Percentiles rank a stretch among this genome's conserved stretches.
These are phyloP conservation scores for Debaryomycetaceae sp. DNA, from an alignment of 1,139 yeast species.

Conservation along the genomic window DNA sequence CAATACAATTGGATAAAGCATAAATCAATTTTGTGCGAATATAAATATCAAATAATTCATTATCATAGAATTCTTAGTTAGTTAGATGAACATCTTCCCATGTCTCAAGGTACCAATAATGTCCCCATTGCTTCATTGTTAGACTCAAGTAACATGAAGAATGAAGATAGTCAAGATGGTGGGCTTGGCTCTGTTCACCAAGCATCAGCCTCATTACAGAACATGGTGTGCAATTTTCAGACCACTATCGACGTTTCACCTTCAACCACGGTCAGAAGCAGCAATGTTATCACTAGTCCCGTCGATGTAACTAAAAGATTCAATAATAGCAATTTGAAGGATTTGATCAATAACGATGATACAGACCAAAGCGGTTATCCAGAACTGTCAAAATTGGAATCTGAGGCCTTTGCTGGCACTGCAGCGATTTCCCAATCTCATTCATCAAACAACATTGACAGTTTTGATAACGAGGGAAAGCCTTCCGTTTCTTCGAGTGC, in stretches of 20 bases:
- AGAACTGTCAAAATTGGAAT: not conserved
- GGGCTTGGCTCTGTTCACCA: slow-evolving; percentile 1
- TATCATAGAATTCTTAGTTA: not conserved
- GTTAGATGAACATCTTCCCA: not conserved
- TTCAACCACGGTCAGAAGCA: slow-evolving; percentile 6
- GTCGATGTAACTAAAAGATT: not conserved
- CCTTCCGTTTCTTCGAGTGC: not conserved
- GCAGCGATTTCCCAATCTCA: not conserved
- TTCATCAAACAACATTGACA: not conserved
- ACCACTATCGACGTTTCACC: slow-evolving; percentile 19
- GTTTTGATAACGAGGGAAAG: not conserved
- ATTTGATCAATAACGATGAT: not conserved
- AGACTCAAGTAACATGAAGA: slow-evolving; percentile 4
- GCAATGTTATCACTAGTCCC: not conserved
- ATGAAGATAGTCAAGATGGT: not conserved
- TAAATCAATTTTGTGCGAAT: slow-evolving; percentile 14
- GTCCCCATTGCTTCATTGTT: slow-evolving; percentile 25
- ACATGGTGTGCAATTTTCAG: slow-evolving; percentile 21
- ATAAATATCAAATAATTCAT: not conserved
- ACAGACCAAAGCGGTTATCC: not conserved
- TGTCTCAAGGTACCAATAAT: slow-evolving; percentile 11
- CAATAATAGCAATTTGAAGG: not conserved
- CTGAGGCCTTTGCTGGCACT: not conserved
- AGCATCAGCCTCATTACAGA: slow-evolving; percentile 9
- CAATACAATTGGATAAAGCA: slow-evolving; percentile 72